phyloP scores from a whole-genome alignment of 306 rosid species.

The Glycine latifolia region DNA sequence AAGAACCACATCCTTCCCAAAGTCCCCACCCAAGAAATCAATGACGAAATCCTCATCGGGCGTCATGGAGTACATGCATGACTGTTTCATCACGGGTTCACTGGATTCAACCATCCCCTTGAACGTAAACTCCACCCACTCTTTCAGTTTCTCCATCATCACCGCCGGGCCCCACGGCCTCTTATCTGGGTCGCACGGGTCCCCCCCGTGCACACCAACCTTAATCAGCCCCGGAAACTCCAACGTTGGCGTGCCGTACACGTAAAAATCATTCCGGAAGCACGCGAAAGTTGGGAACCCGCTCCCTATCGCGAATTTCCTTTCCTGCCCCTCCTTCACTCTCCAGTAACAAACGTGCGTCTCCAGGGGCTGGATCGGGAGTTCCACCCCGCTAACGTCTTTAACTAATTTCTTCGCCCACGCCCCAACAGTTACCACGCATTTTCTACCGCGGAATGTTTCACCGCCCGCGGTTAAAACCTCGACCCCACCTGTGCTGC shows the following conservation, averaged over 20 bases:
- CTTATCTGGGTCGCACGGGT: conserved; percentile 73
- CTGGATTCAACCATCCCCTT: conserved; percentile 64
- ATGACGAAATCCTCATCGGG: conserved; percentile 84
- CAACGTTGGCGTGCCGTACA: conserved; percentile 80
- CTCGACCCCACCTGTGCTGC: conserved; percentile 53
- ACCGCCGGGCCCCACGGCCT: conserved; percentile 73
- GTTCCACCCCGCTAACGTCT: conserved; percentile 59
- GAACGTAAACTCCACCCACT: conserved; percentile 65
- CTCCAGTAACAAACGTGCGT: conserved; percentile 72
- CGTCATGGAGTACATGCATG: conserved; percentile 86
- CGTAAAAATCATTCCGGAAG: conserved; percentile 34
- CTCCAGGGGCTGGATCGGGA: conserved; percentile 78
- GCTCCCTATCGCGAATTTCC: conserved; percentile 50
- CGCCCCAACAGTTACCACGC: conserved; percentile 88
- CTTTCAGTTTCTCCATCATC: conserved; percentile 51
- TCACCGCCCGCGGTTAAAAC: conserved; percentile 57
- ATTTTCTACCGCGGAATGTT: conserved; percentile 64
- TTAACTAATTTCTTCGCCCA: conserved; percentile 77
- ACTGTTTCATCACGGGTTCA: conserved; percentile 64
- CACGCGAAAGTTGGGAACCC: conserved; percentile 78
- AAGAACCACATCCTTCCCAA: conserved; percentile 70
- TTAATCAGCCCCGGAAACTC: conserved; percentile 92
- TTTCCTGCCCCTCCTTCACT: conserved; percentile 68
- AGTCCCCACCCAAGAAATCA: conserved; percentile 84
- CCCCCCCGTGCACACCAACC: conserved; percentile 71